Base-by-base conservation (phyloP, 1,284 basidiomycete species). In the Mycosarcoma maydis region DNA sequence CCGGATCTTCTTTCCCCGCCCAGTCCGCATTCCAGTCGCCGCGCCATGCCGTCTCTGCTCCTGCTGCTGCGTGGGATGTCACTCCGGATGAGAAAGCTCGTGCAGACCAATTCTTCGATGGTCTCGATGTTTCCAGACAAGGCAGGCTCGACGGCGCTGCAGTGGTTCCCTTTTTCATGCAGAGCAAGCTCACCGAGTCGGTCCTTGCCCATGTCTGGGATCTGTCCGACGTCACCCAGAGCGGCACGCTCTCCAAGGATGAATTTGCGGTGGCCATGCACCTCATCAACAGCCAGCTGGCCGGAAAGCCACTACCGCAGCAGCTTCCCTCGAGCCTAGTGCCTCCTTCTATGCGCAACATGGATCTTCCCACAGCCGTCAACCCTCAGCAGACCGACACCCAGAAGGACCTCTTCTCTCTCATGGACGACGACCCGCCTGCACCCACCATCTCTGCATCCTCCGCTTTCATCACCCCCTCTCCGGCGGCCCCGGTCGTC, bases 231-330 rank as follows among this genome's bases (percentile, higher is more conserved):
- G 86, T 98, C 33, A 89, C 90, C 49, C 91, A 92, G 68, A 90
- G 94, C 68, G 96, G 96, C 5, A 87, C 87, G 43, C 86, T 99
- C 36, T 92, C 90, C 20, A 87, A 89, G 49, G 95, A 98, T 59
- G 92, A 94, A 24, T 98, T 99, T 82, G 95, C 96, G 3, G 90
- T 98, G 37, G 96, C 94, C 3, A 90, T 97, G 89, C 88, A 95
- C 83, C 87, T 99, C 42, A 98, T 99, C 78, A 92, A 93, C 82
- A 87, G 87, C 73, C 93, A 90, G 81, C 84, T 98, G 2, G 86
- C 88, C 2, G 95, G 95, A n/a, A 88, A 88, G 65, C 89, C 91
- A 1, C 42, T 81, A 26, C 96, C 96, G 0, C 74, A 79, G 41
- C 83, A 84, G 22, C 85, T 98, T 16, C 92, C 94, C 1, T 80